These are phyloP conservation scores for Penicillium steckii DNA, from an alignment of 495 filamentous ascomycete species.

Conservation along the genomic window DNA sequence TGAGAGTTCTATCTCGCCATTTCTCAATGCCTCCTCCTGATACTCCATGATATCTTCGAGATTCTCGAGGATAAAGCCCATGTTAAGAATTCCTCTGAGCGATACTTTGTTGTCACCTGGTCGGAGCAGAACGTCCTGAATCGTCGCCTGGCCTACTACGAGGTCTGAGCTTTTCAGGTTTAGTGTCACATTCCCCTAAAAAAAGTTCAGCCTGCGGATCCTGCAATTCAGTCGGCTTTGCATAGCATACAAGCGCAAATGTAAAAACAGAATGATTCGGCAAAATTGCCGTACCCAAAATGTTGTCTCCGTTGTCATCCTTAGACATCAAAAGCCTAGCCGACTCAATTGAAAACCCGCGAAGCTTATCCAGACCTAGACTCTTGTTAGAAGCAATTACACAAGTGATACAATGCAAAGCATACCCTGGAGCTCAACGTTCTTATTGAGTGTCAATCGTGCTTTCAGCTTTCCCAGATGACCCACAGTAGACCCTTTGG, in stretches of 20 bases:
- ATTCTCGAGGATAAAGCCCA: slow-evolving; percentile 30
- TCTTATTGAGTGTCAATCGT: slow-evolving; percentile 36
- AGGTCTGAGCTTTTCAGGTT: slow-evolving; percentile 39
- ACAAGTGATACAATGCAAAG: background rate
- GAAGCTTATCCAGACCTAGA: slow-evolving; percentile 38
- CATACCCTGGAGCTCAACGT: slow-evolving; percentile 32
- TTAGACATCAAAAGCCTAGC: slow-evolving; percentile 40
- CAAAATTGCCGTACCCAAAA: slow-evolving; percentile 31
- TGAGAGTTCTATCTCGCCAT: slow-evolving; percentile 39
- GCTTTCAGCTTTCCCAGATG: slow-evolving; percentile 38
- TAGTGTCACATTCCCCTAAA: slow-evolving; percentile 44
- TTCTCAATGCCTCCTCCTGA: slow-evolving; percentile 28
- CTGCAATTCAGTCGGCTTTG: background rate
- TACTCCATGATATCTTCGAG: slow-evolving; percentile 31
- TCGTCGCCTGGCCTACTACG: slow-evolving; percentile 36
- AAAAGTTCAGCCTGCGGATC: background rate
- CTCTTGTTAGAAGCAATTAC: too few species aligned
- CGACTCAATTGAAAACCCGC: slow-evolving; percentile 42
- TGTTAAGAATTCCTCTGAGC: slow-evolving; percentile 30
- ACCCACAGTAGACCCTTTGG: slow-evolving; percentile 31
- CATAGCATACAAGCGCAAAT: slow-evolving; percentile 33
- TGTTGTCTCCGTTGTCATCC: slow-evolving; percentile 34
- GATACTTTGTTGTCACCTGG: slow-evolving; percentile 46
- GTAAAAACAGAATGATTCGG: slow-evolving; percentile 48
- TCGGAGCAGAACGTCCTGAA: slow-evolving; percentile 38